Evolutionary conservation across 139 green algal genomes (phyloP), one percentile per base, ranked within the genome.

Genomic region (Chlorella sp.): DNA sequence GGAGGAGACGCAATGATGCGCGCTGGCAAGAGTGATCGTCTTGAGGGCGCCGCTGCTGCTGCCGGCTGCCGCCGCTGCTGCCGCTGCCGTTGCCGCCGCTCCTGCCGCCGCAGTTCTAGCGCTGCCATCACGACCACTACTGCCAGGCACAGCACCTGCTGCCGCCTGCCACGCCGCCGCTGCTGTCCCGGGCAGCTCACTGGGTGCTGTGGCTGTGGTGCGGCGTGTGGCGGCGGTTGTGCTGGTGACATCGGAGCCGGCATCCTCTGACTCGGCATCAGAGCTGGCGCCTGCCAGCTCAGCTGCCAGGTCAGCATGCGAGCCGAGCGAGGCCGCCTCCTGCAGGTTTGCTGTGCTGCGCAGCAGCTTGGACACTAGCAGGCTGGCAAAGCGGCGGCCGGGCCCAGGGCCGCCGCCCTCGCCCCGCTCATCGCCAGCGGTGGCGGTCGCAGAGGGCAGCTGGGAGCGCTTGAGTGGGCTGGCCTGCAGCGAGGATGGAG

Each of bases 311-410:
- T 60, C 74, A 25, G 51, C 28, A 47, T 30, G 15, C 25, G 18
- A 30, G 7, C 32, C 21, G 20, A 57, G 74, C 76, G 57, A 56
- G 1, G 56, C 76, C 1, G 60, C 56, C 36, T 82, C 76, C 57
- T 71, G 56, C 47, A 81, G 57, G 62, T 68, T 82, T 0, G n/a
- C 60, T 20, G 60, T 47, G 82, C 82, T 82, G 57, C 72, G 82
- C 57, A 86, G 71, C 72, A 86, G 72, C 60, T 75, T 81, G 39
- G 72, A 82, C 56, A 86, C 75, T 4, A 86, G 57, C 71, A 86
- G 57, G 72, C 25, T 68, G 39, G 82, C 82, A 68, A 86, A 82
- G 57, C 82, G 82, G 56, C 68, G 57, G 28, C n/a, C 68, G 11
- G 47, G 28, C 34, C 47, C 44, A 7, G 39, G 18, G 64, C 30